These are phyloP conservation scores for Sugiyamaella floridensis DNA, from an alignment of 805 yeast genomes.

Conservation along the genomic window DNA sequence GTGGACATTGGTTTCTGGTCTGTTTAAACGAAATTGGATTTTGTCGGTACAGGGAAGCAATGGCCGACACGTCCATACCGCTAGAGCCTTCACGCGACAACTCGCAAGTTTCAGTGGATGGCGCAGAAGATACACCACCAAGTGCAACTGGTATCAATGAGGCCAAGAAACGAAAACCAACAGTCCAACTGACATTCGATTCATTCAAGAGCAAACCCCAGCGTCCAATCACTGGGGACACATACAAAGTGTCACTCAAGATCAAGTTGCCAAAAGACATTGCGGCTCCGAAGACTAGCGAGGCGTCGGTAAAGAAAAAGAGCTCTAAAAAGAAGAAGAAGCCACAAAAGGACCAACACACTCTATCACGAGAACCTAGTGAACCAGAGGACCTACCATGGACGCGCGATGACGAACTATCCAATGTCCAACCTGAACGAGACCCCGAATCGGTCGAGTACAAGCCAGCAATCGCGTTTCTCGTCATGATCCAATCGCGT, in stretches of 20 bases:
- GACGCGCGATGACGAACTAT: conserved; percentile 20
- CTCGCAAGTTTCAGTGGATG: no score
- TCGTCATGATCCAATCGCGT: conserved; percentile 25
- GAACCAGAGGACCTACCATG: conserved; percentile 30
- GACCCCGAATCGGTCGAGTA: conserved; percentile 15
- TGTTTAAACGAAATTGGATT: no score
- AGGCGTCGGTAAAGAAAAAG: conserved; percentile 1
- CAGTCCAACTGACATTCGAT: neutral
- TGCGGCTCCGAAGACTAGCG: neutral
- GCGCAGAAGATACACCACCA: no score
- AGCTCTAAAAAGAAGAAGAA: conserved; percentile 8
- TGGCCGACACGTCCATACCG: no score
- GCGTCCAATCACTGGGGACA: neutral
- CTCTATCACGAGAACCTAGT: conserved; percentile 13
- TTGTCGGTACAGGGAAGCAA: no score
- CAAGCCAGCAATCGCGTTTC: conserved; percentile 26
- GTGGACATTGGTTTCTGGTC: no score
- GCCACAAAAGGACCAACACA: conserved; percentile 7
- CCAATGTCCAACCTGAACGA: conserved; percentile 19
- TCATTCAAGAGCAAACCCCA: neutral
- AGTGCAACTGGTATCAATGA: neutral
- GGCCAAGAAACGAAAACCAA: neutral
- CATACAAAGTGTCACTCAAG: neutral
- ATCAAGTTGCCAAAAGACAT: neutral
- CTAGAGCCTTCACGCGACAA: no score